phyloP scores from a whole-genome alignment of 2,329 filamentous ascomycete species.

The Cryphonectria radicalis region DNA sequence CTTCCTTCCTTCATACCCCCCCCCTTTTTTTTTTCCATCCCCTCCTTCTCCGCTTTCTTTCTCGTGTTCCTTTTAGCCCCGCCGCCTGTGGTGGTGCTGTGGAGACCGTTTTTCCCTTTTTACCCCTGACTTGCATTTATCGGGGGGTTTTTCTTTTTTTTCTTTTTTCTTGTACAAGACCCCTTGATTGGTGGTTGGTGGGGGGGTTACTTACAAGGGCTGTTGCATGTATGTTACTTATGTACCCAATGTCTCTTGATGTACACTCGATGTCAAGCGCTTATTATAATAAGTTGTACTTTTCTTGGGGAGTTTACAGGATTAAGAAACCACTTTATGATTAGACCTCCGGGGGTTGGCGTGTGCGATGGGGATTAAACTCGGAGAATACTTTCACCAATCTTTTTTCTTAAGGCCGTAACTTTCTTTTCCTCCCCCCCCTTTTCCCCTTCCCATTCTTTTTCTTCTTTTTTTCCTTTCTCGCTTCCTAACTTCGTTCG shows the following conservation, averaged over 20 bases:
- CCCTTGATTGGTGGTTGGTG: background rate
- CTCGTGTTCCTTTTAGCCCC: conserved; percentile 7
- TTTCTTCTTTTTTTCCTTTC: background rate
- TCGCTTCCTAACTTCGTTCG: background rate
- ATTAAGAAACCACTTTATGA: too few species aligned
- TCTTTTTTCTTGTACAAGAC: too few species aligned
- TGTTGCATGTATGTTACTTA: too few species aligned
- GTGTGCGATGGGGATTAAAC: too few species aligned
- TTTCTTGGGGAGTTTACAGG: too few species aligned
- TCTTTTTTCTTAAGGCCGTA: too few species aligned
- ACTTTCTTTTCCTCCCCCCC: too few species aligned
- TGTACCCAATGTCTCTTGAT: background rate
- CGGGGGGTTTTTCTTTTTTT: background rate
- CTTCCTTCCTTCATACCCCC: too few species aligned
- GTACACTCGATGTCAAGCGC: background rate
- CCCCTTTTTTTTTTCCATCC: too few species aligned
- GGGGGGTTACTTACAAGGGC: background rate
- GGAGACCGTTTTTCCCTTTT: background rate
- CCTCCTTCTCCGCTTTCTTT: background rate
- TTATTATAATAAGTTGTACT: background rate
- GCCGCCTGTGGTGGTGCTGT: too few species aligned
- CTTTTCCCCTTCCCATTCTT: background rate
- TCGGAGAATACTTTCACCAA: background rate
- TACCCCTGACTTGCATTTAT: conserved; percentile 17
- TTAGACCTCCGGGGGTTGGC: too few species aligned